Conservation (phyloP, 2,329 filamentous ascomycete species). For the Ophidiomyces ophidiicola region DNA sequence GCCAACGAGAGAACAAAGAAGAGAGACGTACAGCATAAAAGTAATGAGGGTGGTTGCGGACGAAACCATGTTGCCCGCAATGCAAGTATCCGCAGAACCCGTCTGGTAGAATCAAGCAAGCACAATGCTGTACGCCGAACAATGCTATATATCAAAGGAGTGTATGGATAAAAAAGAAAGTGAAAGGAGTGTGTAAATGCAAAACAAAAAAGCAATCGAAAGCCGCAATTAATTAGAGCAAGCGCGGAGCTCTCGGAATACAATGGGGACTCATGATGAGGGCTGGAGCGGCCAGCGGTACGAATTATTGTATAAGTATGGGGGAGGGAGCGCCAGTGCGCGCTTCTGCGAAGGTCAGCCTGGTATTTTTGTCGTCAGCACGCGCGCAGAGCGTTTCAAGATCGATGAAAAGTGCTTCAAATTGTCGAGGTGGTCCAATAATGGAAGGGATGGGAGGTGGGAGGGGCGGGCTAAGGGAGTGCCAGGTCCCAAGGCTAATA, state of each 20-base stretch:
- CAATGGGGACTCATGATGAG: too few species aligned
- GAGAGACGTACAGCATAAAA: conserved; percentile 22
- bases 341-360: not conserved
- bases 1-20: conserved; percentile 6
- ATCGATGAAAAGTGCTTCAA: conserved; percentile 7
- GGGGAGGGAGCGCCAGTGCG: too few species aligned
- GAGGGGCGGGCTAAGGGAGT: conserved; percentile 1
- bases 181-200: not conserved
- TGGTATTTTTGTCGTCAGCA: conserved; percentile 9
- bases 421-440: not conserved
- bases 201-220: conserved; percentile 1
- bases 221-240: too few species aligned
- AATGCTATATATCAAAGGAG: not conserved
- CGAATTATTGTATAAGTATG: too few species aligned
- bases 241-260: too few species aligned
- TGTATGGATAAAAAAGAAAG: not conserved
- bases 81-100: not conserved
- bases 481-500: conserved; percentile 1
- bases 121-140: not conserved
- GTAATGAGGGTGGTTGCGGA: conserved; percentile 23
- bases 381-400: conserved; percentile 7
- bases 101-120: not conserved
- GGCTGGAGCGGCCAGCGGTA: too few species aligned
- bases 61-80: conserved; percentile 9
- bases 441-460: not conserved